Percentiles rank a stretch among this genome's conserved stretches.
phyloP scores from a whole-genome alignment of 306 rosid genomes.

The Notholithocarpus densiflorus region DNA sequence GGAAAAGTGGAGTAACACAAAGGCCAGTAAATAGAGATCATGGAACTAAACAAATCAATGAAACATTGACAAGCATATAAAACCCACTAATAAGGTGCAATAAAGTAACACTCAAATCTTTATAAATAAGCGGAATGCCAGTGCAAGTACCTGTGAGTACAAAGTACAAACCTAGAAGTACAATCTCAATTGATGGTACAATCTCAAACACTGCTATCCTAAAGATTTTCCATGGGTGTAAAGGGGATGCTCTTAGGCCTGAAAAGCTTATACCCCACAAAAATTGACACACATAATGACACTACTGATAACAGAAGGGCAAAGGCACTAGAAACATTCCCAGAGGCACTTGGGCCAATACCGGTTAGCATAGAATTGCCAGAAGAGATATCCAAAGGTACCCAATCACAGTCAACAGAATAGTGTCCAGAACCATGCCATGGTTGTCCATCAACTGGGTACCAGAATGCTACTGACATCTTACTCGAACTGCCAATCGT shows the following conservation, averaged over 20 bases:
- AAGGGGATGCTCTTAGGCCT: constrained; percentile 42
- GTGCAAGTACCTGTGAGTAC: constrained; percentile 27
- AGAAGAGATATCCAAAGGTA: constrained; percentile 61
- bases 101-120: constrained; percentile 32
- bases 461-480: constrained; percentile 96
- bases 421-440: constrained; percentile 97
- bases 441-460: constrained; percentile 69
- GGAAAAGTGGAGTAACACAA: not conserved
- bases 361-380: constrained; percentile 33
- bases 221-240: constrained; percentile 69
- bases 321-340: constrained; percentile 62
- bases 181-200: constrained; percentile 42
- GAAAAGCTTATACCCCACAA: constrained; percentile 61
- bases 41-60: not conserved
- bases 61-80: not conserved
- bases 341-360: constrained; percentile 45
- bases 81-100: constrained; percentile 5
- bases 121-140: constrained; percentile 26
- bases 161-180: constrained; percentile 49
- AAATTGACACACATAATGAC: constrained; percentile 77
- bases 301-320: constrained; percentile 75
- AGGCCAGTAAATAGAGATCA: not conserved
- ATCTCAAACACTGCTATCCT: constrained; percentile 36
- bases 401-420: constrained; percentile 85
- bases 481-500: constrained; percentile 71